Percentiles rank a stretch among this genome's conserved stretches.
Conservation (phyloP, 2,329 filamentous ascomycete species). For the Pestalotiopsis sp. region DNA sequence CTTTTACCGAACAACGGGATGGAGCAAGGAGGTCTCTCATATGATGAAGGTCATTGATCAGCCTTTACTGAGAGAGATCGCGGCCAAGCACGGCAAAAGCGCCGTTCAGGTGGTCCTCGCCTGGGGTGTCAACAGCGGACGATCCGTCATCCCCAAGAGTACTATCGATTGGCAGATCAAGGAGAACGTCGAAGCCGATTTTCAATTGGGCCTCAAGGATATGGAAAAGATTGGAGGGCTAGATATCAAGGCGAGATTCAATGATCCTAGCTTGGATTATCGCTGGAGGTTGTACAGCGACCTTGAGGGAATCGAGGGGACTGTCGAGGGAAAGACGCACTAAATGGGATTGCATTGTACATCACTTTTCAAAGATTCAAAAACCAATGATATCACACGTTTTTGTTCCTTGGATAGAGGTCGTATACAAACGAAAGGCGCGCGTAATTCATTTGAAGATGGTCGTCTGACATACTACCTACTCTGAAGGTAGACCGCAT, state of each 20-base stretch:
- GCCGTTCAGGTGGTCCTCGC: conserved; percentile 36
- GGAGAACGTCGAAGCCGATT: conserved; percentile 20
- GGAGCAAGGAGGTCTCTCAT: conserved; percentile 32
- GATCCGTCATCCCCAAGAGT: conserved; percentile 40
- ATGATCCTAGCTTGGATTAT: conserved; percentile 27
- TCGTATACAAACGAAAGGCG: too few species aligned
- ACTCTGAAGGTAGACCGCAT: too few species aligned
- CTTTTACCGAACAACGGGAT: conserved; percentile 31
- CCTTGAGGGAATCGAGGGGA: conserved; percentile 17
- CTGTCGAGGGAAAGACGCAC: not conserved
- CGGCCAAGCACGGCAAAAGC: conserved; percentile 30
- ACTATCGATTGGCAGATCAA: conserved; percentile 26
- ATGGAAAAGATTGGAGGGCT: conserved; percentile 17
- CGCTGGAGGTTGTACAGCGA: conserved; percentile 23
- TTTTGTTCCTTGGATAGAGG: too few species aligned
- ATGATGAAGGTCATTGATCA: conserved; percentile 31
- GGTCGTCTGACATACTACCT: too few species aligned
- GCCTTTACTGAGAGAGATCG: conserved; percentile 28
- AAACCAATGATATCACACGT: too few species aligned
- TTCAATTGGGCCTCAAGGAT: conserved; percentile 15
- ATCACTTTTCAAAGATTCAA: too few species aligned
- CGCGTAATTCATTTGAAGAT: too few species aligned
- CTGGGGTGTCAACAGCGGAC: conserved; percentile 36
- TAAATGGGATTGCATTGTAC: not conserved
- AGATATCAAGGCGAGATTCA: conserved; percentile 22